These are phyloP conservation scores for Oenanthe javanica DNA, from an alignment of 140 eudicot genomes.

Conservation along the genomic window DNA sequence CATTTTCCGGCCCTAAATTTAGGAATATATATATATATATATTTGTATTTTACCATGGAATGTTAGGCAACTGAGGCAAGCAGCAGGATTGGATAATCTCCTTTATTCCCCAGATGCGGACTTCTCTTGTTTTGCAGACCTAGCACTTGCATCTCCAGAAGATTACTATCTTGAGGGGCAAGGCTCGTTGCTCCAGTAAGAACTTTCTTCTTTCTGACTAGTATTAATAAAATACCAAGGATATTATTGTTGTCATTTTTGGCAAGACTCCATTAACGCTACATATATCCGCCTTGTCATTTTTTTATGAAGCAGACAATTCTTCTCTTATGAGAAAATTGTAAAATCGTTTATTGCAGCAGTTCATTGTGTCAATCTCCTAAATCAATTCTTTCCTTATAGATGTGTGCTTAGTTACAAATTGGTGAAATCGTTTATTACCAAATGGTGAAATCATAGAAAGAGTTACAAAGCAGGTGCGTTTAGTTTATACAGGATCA, in stretches of 20 bases:
- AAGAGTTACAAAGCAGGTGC: conserved; percentile 78
- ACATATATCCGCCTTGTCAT: neutral
- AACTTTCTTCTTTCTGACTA: neutral
- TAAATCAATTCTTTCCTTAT: conserved; percentile 13
- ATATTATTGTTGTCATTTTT: neutral
- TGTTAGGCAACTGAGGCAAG: conserved; percentile 71
- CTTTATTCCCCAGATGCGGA: conserved; percentile 98
- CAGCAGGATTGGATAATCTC: conserved; percentile 88
- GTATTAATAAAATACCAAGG: neutral
- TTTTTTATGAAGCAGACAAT: neutral
- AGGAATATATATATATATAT: too few relatives aligned
- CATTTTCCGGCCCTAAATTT: too few relatives aligned
- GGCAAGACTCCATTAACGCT: neutral
- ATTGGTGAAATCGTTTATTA: conserved; percentile 4
- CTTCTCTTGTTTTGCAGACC: conserved; percentile 97
- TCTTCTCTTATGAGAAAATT: neutral
- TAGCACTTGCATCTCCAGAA: conserved; percentile 91
- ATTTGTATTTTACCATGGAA: conserved; percentile 8
- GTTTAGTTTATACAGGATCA: neutral
- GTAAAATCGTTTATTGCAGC: neutral
- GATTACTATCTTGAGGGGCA: conserved; percentile 87
- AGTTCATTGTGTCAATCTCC: conserved; percentile 7
- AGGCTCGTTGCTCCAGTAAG: conserved; percentile 99
- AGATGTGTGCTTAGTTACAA: conserved; percentile 59
- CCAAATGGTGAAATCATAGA: conserved; percentile 84